These are phyloP conservation scores for Leavenworthia alabamica DNA, from an alignment of 345 rosid genomes.

Conservation along the genomic window DNA sequence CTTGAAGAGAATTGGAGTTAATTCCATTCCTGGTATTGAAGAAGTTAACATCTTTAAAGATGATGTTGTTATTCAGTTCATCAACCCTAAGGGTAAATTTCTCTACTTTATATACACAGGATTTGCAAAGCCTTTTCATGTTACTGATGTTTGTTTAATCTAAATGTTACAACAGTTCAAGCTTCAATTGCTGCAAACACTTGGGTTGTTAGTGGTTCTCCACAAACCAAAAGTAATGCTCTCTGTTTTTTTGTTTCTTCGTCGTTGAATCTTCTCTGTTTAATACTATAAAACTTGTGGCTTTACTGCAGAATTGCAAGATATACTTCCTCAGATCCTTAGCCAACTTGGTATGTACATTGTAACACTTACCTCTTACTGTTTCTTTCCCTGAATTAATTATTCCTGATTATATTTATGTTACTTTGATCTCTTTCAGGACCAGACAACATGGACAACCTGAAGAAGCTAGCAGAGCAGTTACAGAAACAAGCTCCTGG, in stretches of 20 bases:
- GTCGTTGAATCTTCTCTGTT: not conserved
- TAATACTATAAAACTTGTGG: not conserved
- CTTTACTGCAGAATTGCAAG: slow-evolving; percentile 66
- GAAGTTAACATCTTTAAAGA: slow-evolving; percentile 98
- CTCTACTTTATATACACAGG: not conserved
- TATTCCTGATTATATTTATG: not conserved
- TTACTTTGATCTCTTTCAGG: slow-evolving; percentile 39
- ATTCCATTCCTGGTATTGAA: slow-evolving; percentile 82
- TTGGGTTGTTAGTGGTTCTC: slow-evolving; percentile 95
- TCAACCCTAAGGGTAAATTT: slow-evolving; percentile 72
- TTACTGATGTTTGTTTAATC: not conserved
- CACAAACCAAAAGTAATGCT: slow-evolving; percentile 75
- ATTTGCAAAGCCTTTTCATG: not conserved
- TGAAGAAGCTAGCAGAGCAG: slow-evolving; percentile 95
- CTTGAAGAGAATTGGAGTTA: slow-evolving; percentile 89
- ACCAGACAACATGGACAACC: slow-evolving; percentile 83
- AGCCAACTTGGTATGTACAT: slow-evolving; percentile 72
- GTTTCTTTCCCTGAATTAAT: not conserved
- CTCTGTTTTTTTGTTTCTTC: not conserved
- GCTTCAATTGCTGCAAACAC: slow-evolving; percentile 92
- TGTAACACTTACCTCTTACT: not conserved
- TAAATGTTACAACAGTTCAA: slow-evolving; percentile 59
- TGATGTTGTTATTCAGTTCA: slow-evolving; percentile 81
- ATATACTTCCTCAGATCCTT: slow-evolving; percentile 83
- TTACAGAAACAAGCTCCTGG: slow-evolving; percentile 66